A percentile compares a stretch with the other conserved stretches of the same genome.
Conservation (phyloP, 192 early-diverging fungal genomes). For the Obelidium mucronatum region DNA sequence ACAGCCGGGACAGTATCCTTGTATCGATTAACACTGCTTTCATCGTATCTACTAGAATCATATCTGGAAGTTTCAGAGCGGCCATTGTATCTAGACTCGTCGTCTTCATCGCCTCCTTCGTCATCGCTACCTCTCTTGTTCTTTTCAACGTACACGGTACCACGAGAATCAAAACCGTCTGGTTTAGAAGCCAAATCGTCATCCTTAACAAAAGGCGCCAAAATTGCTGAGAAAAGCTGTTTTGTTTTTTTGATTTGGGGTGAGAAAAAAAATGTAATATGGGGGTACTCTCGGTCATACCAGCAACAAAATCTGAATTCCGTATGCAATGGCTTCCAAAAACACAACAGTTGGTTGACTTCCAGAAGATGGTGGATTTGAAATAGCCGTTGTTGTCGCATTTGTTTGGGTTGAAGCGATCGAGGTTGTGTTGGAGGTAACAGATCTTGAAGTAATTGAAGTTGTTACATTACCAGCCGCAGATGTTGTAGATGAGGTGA, state of each 20-base stretch:
- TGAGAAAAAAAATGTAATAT: not conserved
- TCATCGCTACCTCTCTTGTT: not conserved
- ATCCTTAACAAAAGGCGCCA: not conserved
- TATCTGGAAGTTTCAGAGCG: not conserved
- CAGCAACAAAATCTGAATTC: conserved; percentile 9
- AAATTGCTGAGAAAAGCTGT: not conserved
- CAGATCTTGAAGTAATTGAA: too few species aligned
- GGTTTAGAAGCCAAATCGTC: not conserved
- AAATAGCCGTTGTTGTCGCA: too few species aligned
- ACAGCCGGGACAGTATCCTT: too few species aligned
- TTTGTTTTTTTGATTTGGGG: too few species aligned
- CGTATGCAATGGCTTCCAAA: not conserved
- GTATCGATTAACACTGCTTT: not conserved
- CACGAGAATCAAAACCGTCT: not conserved
- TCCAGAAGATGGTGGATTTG: not conserved
- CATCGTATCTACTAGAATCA: not conserved
- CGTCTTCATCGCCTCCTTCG: not conserved
- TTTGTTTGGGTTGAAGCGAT: not conserved
- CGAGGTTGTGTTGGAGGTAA: not conserved
- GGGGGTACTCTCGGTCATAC: not conserved
- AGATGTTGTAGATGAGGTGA: not conserved
- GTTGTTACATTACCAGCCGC: not conserved
- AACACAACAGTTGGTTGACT: not conserved
- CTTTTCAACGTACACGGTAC: not conserved
- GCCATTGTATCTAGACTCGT: not conserved